Base-by-base conservation (phyloP, 1,284 basidiomycete genomes). In the Ceratobasidium sp. region DNA sequence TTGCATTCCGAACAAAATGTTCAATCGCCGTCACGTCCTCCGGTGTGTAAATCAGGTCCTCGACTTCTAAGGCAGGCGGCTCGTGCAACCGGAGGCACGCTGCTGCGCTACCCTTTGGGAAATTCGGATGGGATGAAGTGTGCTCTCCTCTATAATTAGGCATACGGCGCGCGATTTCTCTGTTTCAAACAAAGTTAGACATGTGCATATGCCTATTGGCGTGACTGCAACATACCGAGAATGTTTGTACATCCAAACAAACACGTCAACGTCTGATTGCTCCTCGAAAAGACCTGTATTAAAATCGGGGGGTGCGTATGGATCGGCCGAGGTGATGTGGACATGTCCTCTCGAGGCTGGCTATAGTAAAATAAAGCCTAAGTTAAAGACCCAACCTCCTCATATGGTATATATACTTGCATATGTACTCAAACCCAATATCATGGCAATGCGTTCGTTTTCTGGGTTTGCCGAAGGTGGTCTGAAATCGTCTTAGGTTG, bases 181-280 rank as follows among this genome's bases (percentile, higher is more conserved):
- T 60, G n/a, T n/a, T n/a, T n/a, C n/a, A n/a, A 79, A 75, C 73
- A 53, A 2, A 44, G 7, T 36, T 36, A 31, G 51, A 22, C 65
- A 48, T 71, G n/a, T n/a, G n/a, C n/a, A n/a, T n/a, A n/a, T 24
- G 9, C 24, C 41, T 31, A 29, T 29, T n/a, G n/a, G n/a, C n/a
- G 24, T 53, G 31, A 9, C 22, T 24, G 36, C 7, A n/a, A 29
- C 29, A 47, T 36, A 79, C 79, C 89, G 83, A 24, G 81, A 75
- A 75, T 84, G 85, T 79, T 92, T 92, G 80, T 90, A 92, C 0
- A 79, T 82, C 85, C 88, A 89, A 64, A 85, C 81, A 76, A 90
- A 79, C 14, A 86, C 81, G 1, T 82, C 84, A 1, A 92, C 44
- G 79, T 92, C 91, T 3, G 85, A 86, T 41, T 60, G 59, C 15